These are phyloP conservation scores for Rosellinia necatrix DNA, from an alignment of 2,329 filamentous ascomycete genomes.

Conservation along the genomic window DNA sequence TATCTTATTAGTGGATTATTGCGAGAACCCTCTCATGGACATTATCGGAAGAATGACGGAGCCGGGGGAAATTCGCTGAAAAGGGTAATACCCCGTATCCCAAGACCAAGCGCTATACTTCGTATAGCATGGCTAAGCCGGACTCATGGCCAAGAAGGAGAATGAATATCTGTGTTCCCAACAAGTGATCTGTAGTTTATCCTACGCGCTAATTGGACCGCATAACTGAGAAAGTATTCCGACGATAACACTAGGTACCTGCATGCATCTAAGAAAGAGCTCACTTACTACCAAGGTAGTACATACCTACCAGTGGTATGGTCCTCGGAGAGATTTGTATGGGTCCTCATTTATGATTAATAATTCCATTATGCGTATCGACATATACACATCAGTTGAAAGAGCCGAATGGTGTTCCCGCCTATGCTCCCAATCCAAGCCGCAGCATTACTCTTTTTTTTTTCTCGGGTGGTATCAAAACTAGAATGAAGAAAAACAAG, in stretches of 20 bases:
- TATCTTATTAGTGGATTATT: constrained; percentile 21
- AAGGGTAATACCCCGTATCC: constrained; percentile 7
- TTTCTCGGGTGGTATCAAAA: constrained; percentile 34
- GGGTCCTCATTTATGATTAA: background rate
- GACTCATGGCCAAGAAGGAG: background rate
- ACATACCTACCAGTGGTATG: too few relatives aligned
- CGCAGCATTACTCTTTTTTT: constrained; percentile 16
- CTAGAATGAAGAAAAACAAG: constrained; percentile 15
- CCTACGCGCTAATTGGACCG: constrained; percentile 13
- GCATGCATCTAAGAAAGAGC: too few relatives aligned
- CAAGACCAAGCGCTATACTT: background rate
- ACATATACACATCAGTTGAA: constrained; percentile 1
- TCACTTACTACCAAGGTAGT: too few relatives aligned
- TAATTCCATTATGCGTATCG: constrained; percentile 10
- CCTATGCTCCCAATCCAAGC: constrained; percentile 1
- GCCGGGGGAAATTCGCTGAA: constrained; percentile 1
- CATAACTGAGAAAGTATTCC: background rate
- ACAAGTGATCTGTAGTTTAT: too few relatives aligned
- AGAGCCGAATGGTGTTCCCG: constrained; percentile 6
- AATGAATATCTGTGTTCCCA: too few relatives aligned
- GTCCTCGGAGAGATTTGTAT: too few relatives aligned
- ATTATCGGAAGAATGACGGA: constrained; percentile 4
- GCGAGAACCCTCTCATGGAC: background rate
- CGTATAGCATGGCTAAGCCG: background rate
- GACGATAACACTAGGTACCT: background rate